phyloP scores from a whole-genome alignment of 208 protist species.

The Acanthamoeba comandoni region DNA sequence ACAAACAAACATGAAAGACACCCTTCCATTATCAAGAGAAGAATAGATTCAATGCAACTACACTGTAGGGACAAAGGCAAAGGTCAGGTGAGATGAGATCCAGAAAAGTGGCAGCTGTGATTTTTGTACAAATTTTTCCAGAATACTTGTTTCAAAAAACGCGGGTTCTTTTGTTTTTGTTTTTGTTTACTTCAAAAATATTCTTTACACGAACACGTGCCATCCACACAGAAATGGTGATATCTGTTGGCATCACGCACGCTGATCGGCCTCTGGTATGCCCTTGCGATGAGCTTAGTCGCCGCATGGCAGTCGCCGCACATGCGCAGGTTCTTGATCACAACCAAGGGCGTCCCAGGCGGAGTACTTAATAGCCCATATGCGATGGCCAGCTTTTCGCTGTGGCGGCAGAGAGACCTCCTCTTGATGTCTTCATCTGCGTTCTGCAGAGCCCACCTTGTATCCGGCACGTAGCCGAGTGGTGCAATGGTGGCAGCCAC shows the following conservation, averaged over 20 bases:
- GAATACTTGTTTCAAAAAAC: too few relatives aligned
- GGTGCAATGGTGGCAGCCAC: constrained; percentile 7
- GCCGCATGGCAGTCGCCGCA: constrained; percentile 71
- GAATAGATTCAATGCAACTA: too few relatives aligned
- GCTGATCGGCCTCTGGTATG: constrained; percentile 14
- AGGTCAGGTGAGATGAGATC: too few relatives aligned
- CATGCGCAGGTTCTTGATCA: constrained; percentile 55
- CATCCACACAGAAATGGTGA: constrained; percentile 67
- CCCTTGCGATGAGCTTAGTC: constrained; percentile 56
- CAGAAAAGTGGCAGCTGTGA: too few relatives aligned
- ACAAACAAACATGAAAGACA: too few relatives aligned
- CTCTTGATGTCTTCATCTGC: constrained; percentile 68
- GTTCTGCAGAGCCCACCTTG: neutral
- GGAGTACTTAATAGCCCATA: constrained; percentile 29
- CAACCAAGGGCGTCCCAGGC: neutral
- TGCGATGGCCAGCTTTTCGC: constrained; percentile 55
- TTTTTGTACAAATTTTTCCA: too few relatives aligned
- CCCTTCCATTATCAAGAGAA: too few relatives aligned
- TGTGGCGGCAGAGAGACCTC: constrained; percentile 40
- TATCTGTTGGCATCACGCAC: constrained; percentile 68
- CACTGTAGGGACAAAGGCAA: too few relatives aligned
- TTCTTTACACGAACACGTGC: constrained; percentile 58
- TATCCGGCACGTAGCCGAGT: constrained; percentile 68
- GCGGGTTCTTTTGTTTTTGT: too few relatives aligned
- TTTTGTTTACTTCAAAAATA: constrained; percentile 59